phyloP scores from a whole-genome alignment of 2,329 filamentous ascomycete genomes.

The Pseudogymnoascus sp. region DNA sequence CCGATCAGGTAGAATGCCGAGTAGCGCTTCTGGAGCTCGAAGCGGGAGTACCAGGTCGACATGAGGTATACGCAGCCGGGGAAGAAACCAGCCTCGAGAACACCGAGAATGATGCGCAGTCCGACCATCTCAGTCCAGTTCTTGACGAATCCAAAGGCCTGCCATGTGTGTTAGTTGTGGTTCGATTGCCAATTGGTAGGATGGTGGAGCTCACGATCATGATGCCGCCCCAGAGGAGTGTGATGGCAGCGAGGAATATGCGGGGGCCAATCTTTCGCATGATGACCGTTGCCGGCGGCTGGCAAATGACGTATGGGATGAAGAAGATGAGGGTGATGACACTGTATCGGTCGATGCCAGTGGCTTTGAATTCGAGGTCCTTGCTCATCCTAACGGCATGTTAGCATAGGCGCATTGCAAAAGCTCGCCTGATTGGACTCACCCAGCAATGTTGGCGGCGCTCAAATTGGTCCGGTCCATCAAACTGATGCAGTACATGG shows the following conservation, averaged over 20 bases:
- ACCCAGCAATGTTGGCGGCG: slow-evolving; percentile 60
- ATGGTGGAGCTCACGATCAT: slow-evolving; percentile 31
- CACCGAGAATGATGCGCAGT: slow-evolving; percentile 24
- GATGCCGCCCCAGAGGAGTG: slow-evolving; percentile 35
- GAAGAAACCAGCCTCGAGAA: slow-evolving; percentile 27
- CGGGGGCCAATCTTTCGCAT: slow-evolving; percentile 60
- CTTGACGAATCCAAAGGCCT: slow-evolving; percentile 30
- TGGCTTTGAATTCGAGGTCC: background rate
- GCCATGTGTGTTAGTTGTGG: background rate
- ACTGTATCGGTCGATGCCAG: slow-evolving; percentile 29
- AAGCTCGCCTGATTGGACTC: background rate
- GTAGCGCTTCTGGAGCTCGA: slow-evolving; percentile 63
- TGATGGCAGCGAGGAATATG: slow-evolving; percentile 45
- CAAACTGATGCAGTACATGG: slow-evolving; percentile 66
- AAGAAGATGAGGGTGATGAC: slow-evolving; percentile 68
- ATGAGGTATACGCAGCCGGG: slow-evolving; percentile 37
- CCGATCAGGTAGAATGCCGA: slow-evolving; percentile 63
- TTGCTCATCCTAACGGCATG: background rate
- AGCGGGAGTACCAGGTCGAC: slow-evolving; percentile 38
- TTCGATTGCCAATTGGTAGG: background rate
- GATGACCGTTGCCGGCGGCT: slow-evolving; percentile 63
- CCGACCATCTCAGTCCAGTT: slow-evolving; percentile 23
- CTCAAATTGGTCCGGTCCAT: slow-evolving; percentile 73
- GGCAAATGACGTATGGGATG: slow-evolving; percentile 63
- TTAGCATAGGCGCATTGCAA: slow-evolving; percentile 1